Evolutionary conservation across 345 rosid species (phyloP).

Genomic region (Noccaea caerulescens): DNA sequence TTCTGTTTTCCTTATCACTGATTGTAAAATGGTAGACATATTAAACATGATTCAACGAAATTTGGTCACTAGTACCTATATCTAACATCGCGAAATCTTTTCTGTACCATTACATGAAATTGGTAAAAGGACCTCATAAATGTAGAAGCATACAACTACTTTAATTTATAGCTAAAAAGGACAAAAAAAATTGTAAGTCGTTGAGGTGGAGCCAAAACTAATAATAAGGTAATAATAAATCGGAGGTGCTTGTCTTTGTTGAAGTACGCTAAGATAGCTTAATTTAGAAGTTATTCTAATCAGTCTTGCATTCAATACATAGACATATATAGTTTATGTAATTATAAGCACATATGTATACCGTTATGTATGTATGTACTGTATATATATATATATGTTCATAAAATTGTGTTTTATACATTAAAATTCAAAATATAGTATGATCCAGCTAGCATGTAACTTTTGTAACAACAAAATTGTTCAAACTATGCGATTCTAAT

Average conservation of each 20-base stretch:
- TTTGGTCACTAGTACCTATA: not conserved
- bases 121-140: not conserved
- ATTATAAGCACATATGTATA: not conserved
- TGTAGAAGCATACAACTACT: slow-evolving; percentile 10
- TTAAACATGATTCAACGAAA: not conserved
- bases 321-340: not conserved
- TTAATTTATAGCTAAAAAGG: slow-evolving; percentile 3
- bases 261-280: no score
- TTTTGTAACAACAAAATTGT: not conserved
- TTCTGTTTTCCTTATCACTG: not conserved
- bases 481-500: not conserved
- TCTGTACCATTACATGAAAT: not conserved
- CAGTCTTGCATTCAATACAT: slow-evolving; percentile 36
- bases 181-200: not conserved
- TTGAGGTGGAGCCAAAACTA: slow-evolving; percentile 38
- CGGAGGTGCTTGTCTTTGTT: slow-evolving; percentile 31
- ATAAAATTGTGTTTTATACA: not conserved
- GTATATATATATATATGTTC: not conserved
- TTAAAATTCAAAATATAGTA: not conserved
- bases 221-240: slow-evolving; percentile 65
- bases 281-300: no score
- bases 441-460: slow-evolving; percentile 2
- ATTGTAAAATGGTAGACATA: not conserved
- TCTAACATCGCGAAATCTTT: not conserved
- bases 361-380: not conserved